Base-by-base conservation (phyloP, 805 yeast genomes). In the Wilhelminamyces savonicus region DNA sequence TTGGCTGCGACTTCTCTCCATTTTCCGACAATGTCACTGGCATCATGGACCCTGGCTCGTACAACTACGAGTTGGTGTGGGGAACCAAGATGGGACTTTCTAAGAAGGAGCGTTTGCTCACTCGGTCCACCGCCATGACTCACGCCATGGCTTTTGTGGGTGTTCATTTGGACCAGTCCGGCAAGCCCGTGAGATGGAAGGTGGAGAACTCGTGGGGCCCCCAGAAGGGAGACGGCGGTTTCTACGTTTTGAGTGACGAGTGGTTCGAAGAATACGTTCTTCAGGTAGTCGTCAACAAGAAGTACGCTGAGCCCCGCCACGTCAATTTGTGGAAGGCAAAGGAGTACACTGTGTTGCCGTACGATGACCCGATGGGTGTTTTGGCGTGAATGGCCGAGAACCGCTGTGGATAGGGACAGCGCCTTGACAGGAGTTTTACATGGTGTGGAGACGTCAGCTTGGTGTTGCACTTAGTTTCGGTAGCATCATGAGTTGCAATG, bases 91-190 rank as follows among this genome's bases (percentile, higher is more conserved):
- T 46, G 62, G 71, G 30, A 65, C 71, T 57, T 44, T 37, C 52
- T 29, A 85, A 86, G 62, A 76, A 76, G 13, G 79, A 85, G 28
- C 66, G 94, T 39, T 76, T 86, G 37, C 58, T 66, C 36, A 78
- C 81, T 40, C 76, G 76, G 34, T 77, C 84, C 40, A 78, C 87
- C 15, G 61, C 76, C 40, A 83, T 85, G 94, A 85, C 94, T 11
- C 95, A 85, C 48, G 95, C 95, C 21, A 85, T 85, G 95, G 69
- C 78, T 14, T 74, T 85, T 46, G 78, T 87, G 9, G 95, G 78
- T 19, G 90, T 82, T 26, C 87, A 84, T 53, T 59, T 85, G 21
- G 86, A 80, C 39, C 30, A 26, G 6, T 46, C 55, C 21, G 66
- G 67, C 10, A 26, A 28, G 3, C 70, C 69, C 4, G 47, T 60